Evolutionary conservation across 1,139 yeast species (phyloP).

Genomic region (Protomyces gravidus): DNA sequence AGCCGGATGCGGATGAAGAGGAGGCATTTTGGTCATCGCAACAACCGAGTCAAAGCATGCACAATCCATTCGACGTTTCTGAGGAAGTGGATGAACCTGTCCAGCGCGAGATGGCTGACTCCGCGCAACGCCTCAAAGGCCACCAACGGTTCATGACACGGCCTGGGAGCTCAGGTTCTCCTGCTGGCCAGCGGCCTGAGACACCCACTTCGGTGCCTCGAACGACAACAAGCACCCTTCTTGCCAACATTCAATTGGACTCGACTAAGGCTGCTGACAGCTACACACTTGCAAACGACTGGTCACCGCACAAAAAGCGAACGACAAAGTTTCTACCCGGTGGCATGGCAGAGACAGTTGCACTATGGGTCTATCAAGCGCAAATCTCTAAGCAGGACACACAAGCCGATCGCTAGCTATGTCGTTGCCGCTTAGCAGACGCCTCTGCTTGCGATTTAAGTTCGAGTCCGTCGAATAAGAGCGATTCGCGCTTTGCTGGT

Average conservation of each 20-base stretch:
- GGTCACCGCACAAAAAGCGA: slow-evolving; percentile 17
- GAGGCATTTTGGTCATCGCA: neutral
- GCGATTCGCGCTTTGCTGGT: neutral
- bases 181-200: neutral
- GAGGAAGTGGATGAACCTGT: slow-evolving; percentile 24
- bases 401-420: neutral
- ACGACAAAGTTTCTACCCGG: slow-evolving; percentile 20
- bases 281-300: neutral
- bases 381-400: neutral
- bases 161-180: neutral
- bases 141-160: neutral
- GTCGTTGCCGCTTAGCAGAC: neutral
- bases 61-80: slow-evolving; percentile 25
- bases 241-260: neutral
- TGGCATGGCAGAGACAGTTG: slow-evolving; percentile 24
- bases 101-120: neutral
- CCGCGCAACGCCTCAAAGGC: neutral
- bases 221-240: neutral
- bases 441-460: neutral
- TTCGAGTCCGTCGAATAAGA: neutral
- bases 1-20: neutral
- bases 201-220: neutral
- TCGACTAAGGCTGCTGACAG: neutral
- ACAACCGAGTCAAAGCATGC: neutral
- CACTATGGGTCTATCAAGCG: slow-evolving; percentile 20